These are phyloP conservation scores for Amanita pallidorosea DNA, from an alignment of 768 basidiomycete genomes.

Conservation along the genomic window DNA sequence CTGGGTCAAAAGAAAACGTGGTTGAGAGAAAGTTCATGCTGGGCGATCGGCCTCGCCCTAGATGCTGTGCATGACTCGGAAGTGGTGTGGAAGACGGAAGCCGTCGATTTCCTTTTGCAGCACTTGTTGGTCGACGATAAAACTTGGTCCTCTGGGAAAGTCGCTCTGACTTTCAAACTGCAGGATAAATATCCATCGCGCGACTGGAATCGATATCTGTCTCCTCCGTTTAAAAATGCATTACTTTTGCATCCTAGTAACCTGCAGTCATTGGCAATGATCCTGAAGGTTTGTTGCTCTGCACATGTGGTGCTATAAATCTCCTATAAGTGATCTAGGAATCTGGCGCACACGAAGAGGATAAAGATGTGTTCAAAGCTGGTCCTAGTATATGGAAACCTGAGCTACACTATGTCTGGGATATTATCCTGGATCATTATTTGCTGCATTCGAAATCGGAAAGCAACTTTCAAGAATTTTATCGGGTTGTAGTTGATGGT, in stretches of 20 bases:
- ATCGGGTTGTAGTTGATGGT: slow-evolving; percentile 87
- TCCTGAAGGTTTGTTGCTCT: slow-evolving; percentile 60
- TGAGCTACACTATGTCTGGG: slow-evolving; percentile 89
- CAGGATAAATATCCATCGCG: slow-evolving; percentile 48
- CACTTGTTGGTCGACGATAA: slow-evolving; percentile 43
- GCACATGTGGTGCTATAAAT: slow-evolving; percentile 6
- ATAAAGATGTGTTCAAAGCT: slow-evolving; percentile 36
- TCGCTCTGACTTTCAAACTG: slow-evolving; percentile 68
- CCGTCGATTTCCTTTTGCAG: slow-evolving; percentile 37
- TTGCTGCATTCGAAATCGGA: slow-evolving; percentile 37
- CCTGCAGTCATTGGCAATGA: slow-evolving; percentile 56
- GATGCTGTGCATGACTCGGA: slow-evolving; percentile 47
- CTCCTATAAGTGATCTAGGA: slow-evolving; percentile 29
- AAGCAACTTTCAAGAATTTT: slow-evolving; percentile 83
- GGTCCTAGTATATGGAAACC: slow-evolving; percentile 70
- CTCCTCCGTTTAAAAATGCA: slow-evolving; percentile 68
- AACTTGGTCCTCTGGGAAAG: slow-evolving; percentile 81
- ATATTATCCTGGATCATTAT: slow-evolving; percentile 65
- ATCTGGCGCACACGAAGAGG: slow-evolving; percentile 44
- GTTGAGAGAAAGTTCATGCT: slow-evolving; percentile 89
- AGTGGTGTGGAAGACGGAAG: slow-evolving; percentile 64
- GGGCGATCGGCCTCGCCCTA: slow-evolving; percentile 57
- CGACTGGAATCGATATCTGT: slow-evolving; percentile 55
- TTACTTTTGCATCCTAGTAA: slow-evolving; percentile 65
- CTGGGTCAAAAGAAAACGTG: slow-evolving; percentile 82